Base-by-base conservation (phyloP, 345 rosid genomes). In the Mercurialis annua region DNA sequence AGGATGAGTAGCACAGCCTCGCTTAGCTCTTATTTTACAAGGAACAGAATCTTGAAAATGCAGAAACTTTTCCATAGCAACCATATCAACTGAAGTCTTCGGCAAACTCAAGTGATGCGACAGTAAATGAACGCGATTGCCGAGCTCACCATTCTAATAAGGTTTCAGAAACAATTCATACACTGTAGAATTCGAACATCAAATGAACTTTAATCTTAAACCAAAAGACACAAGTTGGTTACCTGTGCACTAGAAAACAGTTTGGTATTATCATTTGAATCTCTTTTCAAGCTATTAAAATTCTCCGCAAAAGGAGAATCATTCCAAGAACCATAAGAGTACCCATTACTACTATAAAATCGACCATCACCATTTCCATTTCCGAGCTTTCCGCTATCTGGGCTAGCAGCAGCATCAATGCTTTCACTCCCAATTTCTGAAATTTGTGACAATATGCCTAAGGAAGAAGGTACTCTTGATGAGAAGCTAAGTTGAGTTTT, bases 1-100 rank as follows among this genome's bases (percentile, higher is more conserved):
- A 78, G 99, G 99, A 81, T 94, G 99, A 70, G 99, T 94, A 34
- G 99, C 99, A 33, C 92, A 91, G n/a, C 99, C 99, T 21, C 99
- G 92, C 81, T 94, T 94, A 23, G 99, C 99, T 78, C 99, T 77
- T 50, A 85, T 78, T 73, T 91, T 94, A 79, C 96, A 94, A 54
- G 99, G 99, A 71, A 89, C 95, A 16, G 98, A 84, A 70, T 89
- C 99, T 79, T 87, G 99, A 26, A 85, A 80, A 36, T 82, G 87
- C 57, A 86, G 77, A 63, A 79, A 82, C 72, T 85, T 93, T 64
- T 90, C 98, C 73, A 82, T 60, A 23, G 90, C 70, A 76, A 42
- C 81, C 87, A 85, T 81, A 70, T 86, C 95, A 0, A 83, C 69
- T 15, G 90, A 70, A 44, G 83, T 69, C 77, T 77, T 83, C 0